These are phyloP conservation scores for Hanseniaspora uvarum DNA, from an alignment of 1,139 yeast genomes.

Conservation along the genomic window DNA sequence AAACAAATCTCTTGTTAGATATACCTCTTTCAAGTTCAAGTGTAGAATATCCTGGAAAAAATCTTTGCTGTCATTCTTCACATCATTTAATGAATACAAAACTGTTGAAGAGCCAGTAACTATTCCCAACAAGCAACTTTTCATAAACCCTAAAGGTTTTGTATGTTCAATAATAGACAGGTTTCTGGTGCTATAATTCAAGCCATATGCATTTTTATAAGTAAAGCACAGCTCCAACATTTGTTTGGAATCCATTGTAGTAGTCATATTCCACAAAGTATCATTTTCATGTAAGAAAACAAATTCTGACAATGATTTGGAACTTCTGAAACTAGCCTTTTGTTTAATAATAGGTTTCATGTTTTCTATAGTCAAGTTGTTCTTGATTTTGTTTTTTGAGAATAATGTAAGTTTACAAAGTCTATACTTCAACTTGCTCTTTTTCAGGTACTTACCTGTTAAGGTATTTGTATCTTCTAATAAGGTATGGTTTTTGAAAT, in stretches of 20 bases:
- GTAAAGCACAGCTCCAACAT: conserved; percentile 75
- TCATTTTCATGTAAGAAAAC: conserved; percentile 32
- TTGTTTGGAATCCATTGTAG: conserved; percentile 42
- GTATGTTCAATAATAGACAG: conserved; percentile 83
- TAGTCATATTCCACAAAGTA: conserved; percentile 26
- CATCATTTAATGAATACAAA: conserved; percentile 67
- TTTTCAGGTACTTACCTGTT: conserved; percentile 40
- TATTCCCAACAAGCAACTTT: conserved; percentile 70
- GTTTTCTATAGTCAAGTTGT: conserved; percentile 21
- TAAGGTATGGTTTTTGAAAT: conserved; percentile 62
- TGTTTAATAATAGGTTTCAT: conserved; percentile 23
- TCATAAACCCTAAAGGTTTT: conserved; percentile 77
- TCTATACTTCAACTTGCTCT: conserved; percentile 23
- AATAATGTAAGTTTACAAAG: conserved; percentile 29
- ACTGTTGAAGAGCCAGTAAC: conserved; percentile 81
- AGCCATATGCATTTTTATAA: conserved; percentile 82
- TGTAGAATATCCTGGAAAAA: conserved; percentile 66
- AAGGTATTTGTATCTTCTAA: conserved; percentile 44
- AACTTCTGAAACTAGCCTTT: conserved; percentile 21
- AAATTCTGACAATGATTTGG: conserved; percentile 25
- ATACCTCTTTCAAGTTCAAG: conserved; percentile 75
- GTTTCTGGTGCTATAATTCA: conserved; percentile 60
- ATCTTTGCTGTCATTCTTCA: conserved; percentile 62
- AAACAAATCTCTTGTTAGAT: conserved; percentile 76
- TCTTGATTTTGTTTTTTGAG: conserved; percentile 28